Evolutionary conservation across 176 grass and related monocot genomes (phyloP).

Genomic region (Saccharum spontaneum): DNA sequence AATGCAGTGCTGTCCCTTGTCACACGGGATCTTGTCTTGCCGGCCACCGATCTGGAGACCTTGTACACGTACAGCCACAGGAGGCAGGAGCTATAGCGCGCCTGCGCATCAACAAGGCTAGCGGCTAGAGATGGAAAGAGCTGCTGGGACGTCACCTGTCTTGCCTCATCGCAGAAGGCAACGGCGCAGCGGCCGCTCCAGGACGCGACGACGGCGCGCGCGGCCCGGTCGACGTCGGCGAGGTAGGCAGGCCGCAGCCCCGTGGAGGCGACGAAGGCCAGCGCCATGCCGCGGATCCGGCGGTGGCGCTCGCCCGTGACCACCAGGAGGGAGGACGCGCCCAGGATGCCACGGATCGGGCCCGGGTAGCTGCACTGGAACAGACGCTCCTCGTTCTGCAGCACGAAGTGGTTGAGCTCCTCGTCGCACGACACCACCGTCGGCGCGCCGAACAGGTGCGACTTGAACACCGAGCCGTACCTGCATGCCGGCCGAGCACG

Average conservation of each 20-base stretch:
- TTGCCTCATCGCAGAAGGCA: constrained; percentile 70
- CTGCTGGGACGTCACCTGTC: constrained; percentile 47
- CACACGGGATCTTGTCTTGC: background rate
- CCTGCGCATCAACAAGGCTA: background rate
- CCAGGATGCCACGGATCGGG: constrained; percentile 80
- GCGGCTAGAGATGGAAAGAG: background rate
- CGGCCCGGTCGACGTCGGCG: constrained; percentile 61
- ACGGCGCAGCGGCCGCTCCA: constrained; percentile 28
- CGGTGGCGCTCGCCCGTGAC: constrained; percentile 79
- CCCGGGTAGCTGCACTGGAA: constrained; percentile 91
- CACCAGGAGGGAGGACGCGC: constrained; percentile 82
- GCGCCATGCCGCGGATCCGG: constrained; percentile 49
- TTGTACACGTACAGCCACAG: no score
- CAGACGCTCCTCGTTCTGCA: constrained; percentile 88
- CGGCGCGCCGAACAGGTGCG: constrained; percentile 76
- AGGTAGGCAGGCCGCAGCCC: constrained; percentile 68
- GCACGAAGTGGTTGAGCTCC: constrained; percentile 87
- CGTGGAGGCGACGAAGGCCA: constrained; percentile 66
- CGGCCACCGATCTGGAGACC: no score
- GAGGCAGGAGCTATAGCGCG: no score
- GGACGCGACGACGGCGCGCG: constrained; percentile 51
- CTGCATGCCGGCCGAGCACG: constrained; percentile 30
- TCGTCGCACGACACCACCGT: constrained; percentile 83
- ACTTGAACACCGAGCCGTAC: constrained; percentile 87
- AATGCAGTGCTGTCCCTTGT: background rate